Conservation (phyloP, 2,329 filamentous ascomycete genomes). For the Fusarium penzigii region DNA sequence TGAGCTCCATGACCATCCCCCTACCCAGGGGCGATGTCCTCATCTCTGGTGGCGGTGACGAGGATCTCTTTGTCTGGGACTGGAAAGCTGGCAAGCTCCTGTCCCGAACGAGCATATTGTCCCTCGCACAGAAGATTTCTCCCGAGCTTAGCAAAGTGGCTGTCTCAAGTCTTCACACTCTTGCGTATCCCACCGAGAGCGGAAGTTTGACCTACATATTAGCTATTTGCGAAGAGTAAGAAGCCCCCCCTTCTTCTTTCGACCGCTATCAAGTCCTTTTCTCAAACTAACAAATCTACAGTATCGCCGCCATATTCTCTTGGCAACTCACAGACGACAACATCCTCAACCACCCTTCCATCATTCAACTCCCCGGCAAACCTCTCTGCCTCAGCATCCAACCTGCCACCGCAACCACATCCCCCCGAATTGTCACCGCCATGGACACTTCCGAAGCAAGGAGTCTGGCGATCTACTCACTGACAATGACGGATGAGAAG, state of each 20-base stretch:
- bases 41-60: conserved; percentile 85
- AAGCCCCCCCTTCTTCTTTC: not conserved
- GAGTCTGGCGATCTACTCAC: conserved; percentile 34
- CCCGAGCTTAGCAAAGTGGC: conserved; percentile 45
- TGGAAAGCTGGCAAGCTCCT: conserved; percentile 64
- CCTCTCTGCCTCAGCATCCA: conserved; percentile 56
- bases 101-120: conserved; percentile 54
- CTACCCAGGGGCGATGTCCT: conserved; percentile 59
- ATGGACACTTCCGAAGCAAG: conserved; percentile 38
- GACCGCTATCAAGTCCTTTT: conserved; percentile 19
- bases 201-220: conserved; percentile 43
- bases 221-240: conserved; percentile 60
- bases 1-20: conserved; percentile 74
- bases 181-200: conserved; percentile 32
- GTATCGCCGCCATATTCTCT: conserved; percentile 62
- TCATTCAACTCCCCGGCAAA: conserved; percentile 63
- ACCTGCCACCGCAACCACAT: conserved; percentile 15
- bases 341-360: conserved; percentile 47
- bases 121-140: conserved; percentile 39
- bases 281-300: conserved; percentile 32
- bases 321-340: conserved; percentile 56
- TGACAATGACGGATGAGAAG: conserved; percentile 35
- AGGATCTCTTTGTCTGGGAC: conserved; percentile 77
- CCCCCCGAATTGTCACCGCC: conserved; percentile 40
- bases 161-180: conserved; percentile 44